Evolutionary conservation across 176 grass and related monocot genomes (phyloP), one percentile per base, ranked within the genome.

Genomic region (Cenchrus americanus): DNA sequence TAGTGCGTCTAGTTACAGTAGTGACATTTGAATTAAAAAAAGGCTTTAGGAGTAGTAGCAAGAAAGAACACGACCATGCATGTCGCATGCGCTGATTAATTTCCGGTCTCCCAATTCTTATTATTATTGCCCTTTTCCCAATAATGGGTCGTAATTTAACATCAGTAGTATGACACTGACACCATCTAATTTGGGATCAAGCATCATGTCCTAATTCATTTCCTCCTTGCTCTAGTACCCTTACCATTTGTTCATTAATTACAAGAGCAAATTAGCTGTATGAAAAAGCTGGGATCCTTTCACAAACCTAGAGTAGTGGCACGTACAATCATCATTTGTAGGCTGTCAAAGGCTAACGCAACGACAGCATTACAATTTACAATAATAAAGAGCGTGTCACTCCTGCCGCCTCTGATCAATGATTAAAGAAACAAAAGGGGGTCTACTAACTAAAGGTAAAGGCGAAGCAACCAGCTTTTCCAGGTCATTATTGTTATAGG

Each of bases 401-500:
- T 55, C 12, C 59, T 71, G 75, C 66, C 54, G 18, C 49, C 66
- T 71, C 61, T 11, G 34, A 87, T 63, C 62, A 77, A 89, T 79
- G 76, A 83, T 83, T 83, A 80, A 82, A 82, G 26, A 82, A 73
- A 24, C 21, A 22, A 73, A 78, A 68, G 75, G 14, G 83, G 27
- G 14, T 6, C 60, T 90, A 83, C 74, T 86, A 62, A 87, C 75
- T 90, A 90, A 87, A 86, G 75, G 88, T 90, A 82, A 90, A 86
- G 84, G 59, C 50, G 53, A 87, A 78, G 80, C 80, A 90, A 86
- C 74, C 26, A 42, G 34, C 79, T 90, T 90, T 87, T 13, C 49
- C 77, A 83, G 80, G 67, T 74, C 77, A 79, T 90, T 74, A 34
- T 53, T 27, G 17, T 10, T 27, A 27, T 10, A 66, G 21, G 51